These are phyloP conservation scores for Podospora bellae-mahoneyi DNA, from an alignment of 495 filamentous ascomycete genomes.

Conservation along the genomic window DNA sequence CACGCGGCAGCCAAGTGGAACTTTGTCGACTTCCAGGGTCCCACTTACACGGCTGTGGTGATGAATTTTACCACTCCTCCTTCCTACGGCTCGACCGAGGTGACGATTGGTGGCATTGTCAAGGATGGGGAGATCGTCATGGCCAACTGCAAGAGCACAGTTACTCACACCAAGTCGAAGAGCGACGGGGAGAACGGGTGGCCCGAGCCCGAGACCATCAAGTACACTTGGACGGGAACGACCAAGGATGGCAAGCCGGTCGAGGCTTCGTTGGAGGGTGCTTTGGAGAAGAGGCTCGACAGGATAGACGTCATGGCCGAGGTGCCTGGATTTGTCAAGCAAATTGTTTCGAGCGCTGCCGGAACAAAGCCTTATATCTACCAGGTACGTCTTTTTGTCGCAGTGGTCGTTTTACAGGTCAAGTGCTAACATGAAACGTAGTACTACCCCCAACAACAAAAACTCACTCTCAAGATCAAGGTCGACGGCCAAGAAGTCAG, in stretches of 20 bases:
- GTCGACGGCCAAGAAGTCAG: constrained; percentile 69
- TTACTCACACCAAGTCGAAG: constrained; percentile 62
- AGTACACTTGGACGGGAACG: constrained; percentile 75
- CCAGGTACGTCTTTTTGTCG: constrained; percentile 57
- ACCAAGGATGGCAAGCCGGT: constrained; percentile 71
- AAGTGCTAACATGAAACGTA: constrained; percentile 35
- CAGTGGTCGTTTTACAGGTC: not conserved
- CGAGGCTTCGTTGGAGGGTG: constrained; percentile 63
- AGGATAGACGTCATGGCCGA: constrained; percentile 95
- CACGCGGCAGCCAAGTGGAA: constrained; percentile 94
- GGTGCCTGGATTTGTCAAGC: constrained; percentile 92
- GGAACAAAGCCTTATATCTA: constrained; percentile 97
- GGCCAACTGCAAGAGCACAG: constrained; percentile 60
- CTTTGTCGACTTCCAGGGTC: constrained; percentile 86
- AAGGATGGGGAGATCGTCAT: constrained; percentile 77
- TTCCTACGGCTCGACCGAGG: constrained; percentile 85
- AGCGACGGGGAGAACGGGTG: constrained; percentile 77
- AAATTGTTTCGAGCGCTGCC: constrained; percentile 76
- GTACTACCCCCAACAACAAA: constrained; percentile 57
- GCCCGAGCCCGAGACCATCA: constrained; percentile 76
- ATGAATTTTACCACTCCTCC: constrained; percentile 97
- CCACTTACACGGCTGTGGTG: constrained; percentile 78
- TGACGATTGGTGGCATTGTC: constrained; percentile 77
- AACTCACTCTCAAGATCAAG: constrained; percentile 72
- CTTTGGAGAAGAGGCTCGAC: constrained; percentile 69